Evolutionary conservation across 371 early-diverging fungal genomes (phyloP).

Genomic region (Mortierella sp.): DNA sequence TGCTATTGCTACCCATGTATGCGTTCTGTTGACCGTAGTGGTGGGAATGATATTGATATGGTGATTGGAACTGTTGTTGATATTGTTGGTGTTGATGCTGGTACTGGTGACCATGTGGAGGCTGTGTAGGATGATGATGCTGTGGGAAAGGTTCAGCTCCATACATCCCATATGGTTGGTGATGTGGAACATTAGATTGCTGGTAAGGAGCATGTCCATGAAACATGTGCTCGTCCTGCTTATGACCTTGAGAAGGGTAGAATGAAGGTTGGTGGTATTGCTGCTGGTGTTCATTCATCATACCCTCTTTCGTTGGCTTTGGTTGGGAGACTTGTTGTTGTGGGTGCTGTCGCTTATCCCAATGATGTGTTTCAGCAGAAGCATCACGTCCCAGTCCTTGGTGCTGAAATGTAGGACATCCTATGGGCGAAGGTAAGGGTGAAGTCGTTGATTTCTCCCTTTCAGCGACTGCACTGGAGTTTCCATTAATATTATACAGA

Average conservation of each 20-base stretch:
- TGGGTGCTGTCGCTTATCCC: conserved; percentile 50
- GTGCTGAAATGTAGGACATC: conserved; percentile 41
- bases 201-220: conserved; percentile 34
- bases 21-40: conserved; percentile 15
- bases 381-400: conserved; percentile 24
- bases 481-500: conserved; percentile 20
- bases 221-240: conserved; percentile 18
- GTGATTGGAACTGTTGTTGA: neutral
- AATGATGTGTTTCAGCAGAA: conserved; percentile 34
- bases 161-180: conserved; percentile 17
- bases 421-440: conserved; percentile 40
- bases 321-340: conserved; percentile 22
- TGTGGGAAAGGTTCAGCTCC: conserved; percentile 15
- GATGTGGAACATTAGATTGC: conserved; percentile 28
- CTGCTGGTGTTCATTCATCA: conserved; percentile 14
- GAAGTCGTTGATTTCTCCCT: conserved; percentile 27
- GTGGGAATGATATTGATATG: neutral
- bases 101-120: conserved; percentile 12
- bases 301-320: conserved; percentile 4
- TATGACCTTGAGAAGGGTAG: conserved; percentile 10
- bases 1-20: neutral
- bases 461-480: neutral
- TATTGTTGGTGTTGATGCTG: conserved; percentile 9
- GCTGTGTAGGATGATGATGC: conserved; percentile 6
- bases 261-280: conserved; percentile 30